These are phyloP conservation scores for Mortierella sp. DNA, from an alignment of 371 early-diverging fungal genomes.

Conservation along the genomic window DNA sequence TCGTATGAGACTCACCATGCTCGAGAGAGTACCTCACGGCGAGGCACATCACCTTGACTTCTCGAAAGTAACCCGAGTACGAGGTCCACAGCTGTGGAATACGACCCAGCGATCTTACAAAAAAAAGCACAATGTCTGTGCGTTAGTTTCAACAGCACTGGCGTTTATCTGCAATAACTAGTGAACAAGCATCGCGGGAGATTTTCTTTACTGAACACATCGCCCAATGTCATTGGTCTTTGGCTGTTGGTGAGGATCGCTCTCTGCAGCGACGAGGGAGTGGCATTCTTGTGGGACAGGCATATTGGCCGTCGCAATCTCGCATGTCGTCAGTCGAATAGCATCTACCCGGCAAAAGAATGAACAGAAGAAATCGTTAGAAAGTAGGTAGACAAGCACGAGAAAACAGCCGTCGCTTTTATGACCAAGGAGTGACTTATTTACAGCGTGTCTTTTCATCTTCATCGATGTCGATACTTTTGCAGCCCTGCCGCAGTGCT, in stretches of 20 bases:
- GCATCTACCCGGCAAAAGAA: conserved; percentile 20
- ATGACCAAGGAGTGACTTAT: not conserved
- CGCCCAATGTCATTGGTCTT: conserved; percentile 4
- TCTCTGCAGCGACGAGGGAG: not conserved
- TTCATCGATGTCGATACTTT: conserved; percentile 39
- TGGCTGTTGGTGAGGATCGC: not conserved
- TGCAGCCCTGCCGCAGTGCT: conserved; percentile 35
- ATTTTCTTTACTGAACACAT: conserved; percentile 35
- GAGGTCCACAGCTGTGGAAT: conserved; percentile 53
- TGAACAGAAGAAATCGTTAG: not conserved
- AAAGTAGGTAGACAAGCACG: not conserved
- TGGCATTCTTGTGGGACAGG: conserved; percentile 40
- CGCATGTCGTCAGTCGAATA: conserved; percentile 43
- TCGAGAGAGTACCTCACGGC: conserved; percentile 36
- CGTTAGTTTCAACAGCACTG: not conserved
- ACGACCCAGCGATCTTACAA: conserved; percentile 35
- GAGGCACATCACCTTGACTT: conserved; percentile 51
- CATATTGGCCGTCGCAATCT: conserved; percentile 52
- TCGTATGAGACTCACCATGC: conserved; percentile 22
- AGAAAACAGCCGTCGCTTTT: not conserved
- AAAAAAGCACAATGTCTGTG: not conserved
- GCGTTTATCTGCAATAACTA: not conserved
- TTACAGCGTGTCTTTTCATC: conserved; percentile 45
- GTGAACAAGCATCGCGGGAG: not conserved
- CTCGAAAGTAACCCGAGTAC: conserved; percentile 49